Evolutionary conservation across 331 rosid genomes (phyloP).

Genomic region (Cydonia oblonga): DNA sequence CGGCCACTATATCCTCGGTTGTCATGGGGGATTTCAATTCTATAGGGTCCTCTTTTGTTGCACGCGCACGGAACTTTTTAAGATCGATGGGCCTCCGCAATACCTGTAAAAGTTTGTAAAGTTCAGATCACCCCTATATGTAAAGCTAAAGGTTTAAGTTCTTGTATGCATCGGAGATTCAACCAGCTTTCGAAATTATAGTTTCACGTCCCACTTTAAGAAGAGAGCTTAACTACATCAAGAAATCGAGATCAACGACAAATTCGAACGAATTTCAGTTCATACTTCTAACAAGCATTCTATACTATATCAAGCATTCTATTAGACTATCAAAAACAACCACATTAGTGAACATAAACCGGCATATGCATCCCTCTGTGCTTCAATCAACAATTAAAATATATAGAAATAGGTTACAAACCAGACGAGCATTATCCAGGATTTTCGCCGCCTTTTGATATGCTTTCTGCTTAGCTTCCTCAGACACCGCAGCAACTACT

Average conservation of each 20-base stretch:
- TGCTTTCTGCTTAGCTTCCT: conserved; percentile 51
- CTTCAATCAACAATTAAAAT: conserved; percentile 2
- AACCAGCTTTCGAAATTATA: neutral
- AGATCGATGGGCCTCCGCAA: conserved; percentile 30
- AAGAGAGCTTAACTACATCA: neutral
- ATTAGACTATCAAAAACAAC: neutral
- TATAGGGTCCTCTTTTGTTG: conserved; percentile 46
- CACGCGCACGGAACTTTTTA: conserved; percentile 28
- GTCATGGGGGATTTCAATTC: conserved; percentile 33
- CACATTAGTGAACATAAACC: neutral
- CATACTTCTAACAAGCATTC: neutral
- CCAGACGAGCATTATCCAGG: conserved; percentile 65
- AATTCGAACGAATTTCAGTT: neutral
- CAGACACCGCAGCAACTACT: conserved; percentile 21
- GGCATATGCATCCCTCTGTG: neutral
- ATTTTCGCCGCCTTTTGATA: conserved; percentile 63
- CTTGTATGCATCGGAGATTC: neutral
- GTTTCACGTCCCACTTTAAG: neutral
- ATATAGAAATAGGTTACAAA: conserved; percentile 20
- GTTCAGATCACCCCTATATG: neutral
- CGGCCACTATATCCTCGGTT: conserved; percentile 33
- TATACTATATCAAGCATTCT: neutral
- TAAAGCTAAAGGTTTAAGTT: neutral
- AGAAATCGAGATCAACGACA: neutral
- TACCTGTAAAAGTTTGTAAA: conserved; percentile 17